Evolutionary conservation across 2,329 filamentous ascomycete genomes (phyloP), one percentile per base, ranked within the genome.

Genomic region (Stagonosporopsis cucurbitacearum): DNA sequence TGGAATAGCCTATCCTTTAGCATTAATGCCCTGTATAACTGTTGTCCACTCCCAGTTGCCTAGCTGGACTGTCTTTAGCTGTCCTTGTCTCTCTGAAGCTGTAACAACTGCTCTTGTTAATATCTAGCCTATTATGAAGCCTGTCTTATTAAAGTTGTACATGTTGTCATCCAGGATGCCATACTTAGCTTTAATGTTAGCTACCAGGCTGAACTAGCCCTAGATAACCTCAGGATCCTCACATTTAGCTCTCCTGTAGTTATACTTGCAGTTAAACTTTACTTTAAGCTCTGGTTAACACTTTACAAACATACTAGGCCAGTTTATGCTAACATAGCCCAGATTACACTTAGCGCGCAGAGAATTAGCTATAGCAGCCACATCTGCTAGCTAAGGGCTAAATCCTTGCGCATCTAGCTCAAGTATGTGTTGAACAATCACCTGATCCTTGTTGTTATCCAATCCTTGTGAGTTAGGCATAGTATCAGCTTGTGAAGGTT

Each of bases 81-180:
- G 12, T 30, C 26, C n/a, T n/a, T n/a, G n/a, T n/a, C n/a, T n/a
- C n/a, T n/a, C n/a, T n/a, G n/a, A n/a, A n/a, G n/a, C n/a, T 30
- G 26, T 30, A 30, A 30, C 6, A 30, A 46, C 50, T 30, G 26
- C 26, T 30, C 26, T 12, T 6, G 19, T n/a, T 5, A 5, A 15
- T 41, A 59, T 62, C 30, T 53, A 17, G 36, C 50, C 45, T 30
- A 30, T 12, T 12, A 30, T 30, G 26, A 30, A 30, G 26, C 26
- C 26, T 6, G 26, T 30, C 26, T 30, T 6, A 30, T 30, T 30
- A 30, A 30, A 30, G 26, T 30, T 30, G 12, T 30, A 30, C 12
- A 30, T 30, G 12, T 30, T 30, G 12, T 30, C 12, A 33, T 33
- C 15, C n/a, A 4, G 9, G n/a, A 36, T 36, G 15, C 33, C 19